A percentile compares a stretch with the other conserved stretches of the same genome.
Conservation (phyloP, 176 grass and related monocot species). For the Carex scoparia region DNA sequence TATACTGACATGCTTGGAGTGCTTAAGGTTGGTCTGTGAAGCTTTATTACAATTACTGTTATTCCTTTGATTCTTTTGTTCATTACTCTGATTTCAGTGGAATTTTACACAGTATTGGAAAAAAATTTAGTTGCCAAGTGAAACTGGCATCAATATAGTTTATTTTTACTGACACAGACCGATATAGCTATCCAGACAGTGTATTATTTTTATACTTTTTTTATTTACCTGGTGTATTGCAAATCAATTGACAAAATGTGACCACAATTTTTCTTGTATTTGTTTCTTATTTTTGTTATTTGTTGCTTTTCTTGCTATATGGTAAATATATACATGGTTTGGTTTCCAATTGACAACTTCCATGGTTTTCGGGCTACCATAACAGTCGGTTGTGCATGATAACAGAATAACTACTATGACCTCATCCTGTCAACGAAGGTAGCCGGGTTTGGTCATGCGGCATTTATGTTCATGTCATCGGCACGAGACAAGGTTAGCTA, state of each 20-base stretch:
- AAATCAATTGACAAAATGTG: neutral
- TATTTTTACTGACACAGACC: neutral
- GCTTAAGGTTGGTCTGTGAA: conserved; percentile 50
- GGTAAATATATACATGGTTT: neutral
- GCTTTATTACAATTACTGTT: neutral
- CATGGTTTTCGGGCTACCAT: neutral
- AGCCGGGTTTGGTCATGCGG: conserved; percentile 63
- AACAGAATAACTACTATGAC: conserved; percentile 83
- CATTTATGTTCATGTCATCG: conserved; percentile 92
- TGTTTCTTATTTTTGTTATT: neutral
- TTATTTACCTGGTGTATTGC: neutral
- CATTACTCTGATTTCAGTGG: neutral
- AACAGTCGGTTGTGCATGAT: neutral
- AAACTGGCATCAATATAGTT: neutral
- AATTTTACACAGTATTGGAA: neutral
- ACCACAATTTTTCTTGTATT: neutral
- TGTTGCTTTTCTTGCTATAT: neutral
- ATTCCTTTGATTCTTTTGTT: neutral
- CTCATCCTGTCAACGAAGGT: conserved; percentile 70
- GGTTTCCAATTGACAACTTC: neutral
- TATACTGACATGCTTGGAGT: conserved; percentile 77
- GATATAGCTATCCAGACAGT: neutral
- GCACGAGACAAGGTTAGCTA: conserved; percentile 79
- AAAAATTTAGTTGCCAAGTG: neutral
- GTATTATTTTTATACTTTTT: neutral